Base-by-base conservation (phyloP, 129 eudicot genomes). In the Silybum marianum region DNA sequence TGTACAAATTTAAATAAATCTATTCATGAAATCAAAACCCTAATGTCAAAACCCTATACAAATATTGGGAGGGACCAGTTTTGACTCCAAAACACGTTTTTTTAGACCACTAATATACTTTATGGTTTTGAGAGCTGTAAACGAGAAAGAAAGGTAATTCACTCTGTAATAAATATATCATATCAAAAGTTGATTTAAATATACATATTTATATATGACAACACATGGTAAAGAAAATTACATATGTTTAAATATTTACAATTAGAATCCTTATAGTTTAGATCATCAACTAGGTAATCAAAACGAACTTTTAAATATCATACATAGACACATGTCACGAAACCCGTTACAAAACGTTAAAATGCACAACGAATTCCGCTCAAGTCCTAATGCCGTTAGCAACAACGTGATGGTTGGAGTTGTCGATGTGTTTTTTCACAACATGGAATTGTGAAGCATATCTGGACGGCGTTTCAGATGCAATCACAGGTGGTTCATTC, bases 401-500 rank as follows among this genome's bases (percentile, higher is more conserved):
- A 30, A 69, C 69, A 24, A 82, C 68, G 7, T 67, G 58, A 18
- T 72, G 71, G 9, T 87, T 38, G 7, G 83, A 22, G 28, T 80
- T 44, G 34, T 84, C 65, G 24, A 80, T 11, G 22, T 71, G 77
- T 54, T 66, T 30, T 28, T 13, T 24, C 1, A 89, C 88, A 23
- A 92, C 89, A 63, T 90, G 97, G 63, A 84, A 84, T 40, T 92
- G 97, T 34, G 98, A 36, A 22, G 85, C 85, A 25, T 93, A 93
- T 75, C 83, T 86, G 26, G 76, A 69, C 0, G 86, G 86, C 0
- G 86, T 89, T 48, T 87, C 94, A 14, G 83, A 58, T 88, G 30
- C 80, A 34, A 86, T 86, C 44, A 91, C 98, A 0, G 98, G 98
- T 21, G 94, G 93, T 78, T 93, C 97, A 13, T 93, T 93, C 44